A percentile compares a stretch with the other conserved stretches of the same genome.
These are phyloP conservation scores for Endocalyx cinctus DNA, from an alignment of 2,329 filamentous ascomycete species.

Conservation along the genomic window DNA sequence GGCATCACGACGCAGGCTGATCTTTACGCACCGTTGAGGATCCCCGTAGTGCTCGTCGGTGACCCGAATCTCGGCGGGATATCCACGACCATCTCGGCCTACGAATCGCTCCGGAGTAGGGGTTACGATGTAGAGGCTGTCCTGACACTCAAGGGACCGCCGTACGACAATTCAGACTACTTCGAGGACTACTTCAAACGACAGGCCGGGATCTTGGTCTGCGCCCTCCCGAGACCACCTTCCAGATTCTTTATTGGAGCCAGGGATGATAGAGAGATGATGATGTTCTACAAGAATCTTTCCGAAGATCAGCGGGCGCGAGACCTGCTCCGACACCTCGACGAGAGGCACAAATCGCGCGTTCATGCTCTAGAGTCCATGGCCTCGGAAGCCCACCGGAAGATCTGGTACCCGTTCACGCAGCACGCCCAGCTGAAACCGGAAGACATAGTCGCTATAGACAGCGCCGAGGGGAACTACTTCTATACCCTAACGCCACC, in stretches of 20 bases:
- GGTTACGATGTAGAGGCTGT: constrained; percentile 73
- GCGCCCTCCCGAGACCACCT: constrained; percentile 58
- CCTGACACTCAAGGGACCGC: constrained; percentile 61
- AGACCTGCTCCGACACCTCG: constrained; percentile 46
- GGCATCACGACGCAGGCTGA: constrained; percentile 74
- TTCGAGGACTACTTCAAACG: constrained; percentile 62
- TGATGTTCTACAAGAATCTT: constrained; percentile 58
- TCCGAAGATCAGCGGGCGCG: constrained; percentile 34
- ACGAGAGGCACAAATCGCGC: constrained; percentile 49
- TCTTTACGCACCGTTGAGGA: constrained; percentile 67
- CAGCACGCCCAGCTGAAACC: constrained; percentile 64
- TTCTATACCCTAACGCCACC: constrained; percentile 55
- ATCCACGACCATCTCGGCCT: constrained; percentile 73
- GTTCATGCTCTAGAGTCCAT: constrained; percentile 61
- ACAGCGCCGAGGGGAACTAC: constrained; percentile 74
- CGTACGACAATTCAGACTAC: constrained; percentile 63
- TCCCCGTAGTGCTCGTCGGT: constrained; percentile 69
- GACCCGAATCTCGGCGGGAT: constrained; percentile 77
- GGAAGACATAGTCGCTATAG: constrained; percentile 66
- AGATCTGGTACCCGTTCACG: constrained; percentile 85
- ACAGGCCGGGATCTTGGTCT: constrained; percentile 52
- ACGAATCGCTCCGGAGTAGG: constrained; percentile 70
- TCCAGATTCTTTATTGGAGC: constrained; percentile 25
- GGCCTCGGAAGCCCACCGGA: constrained; percentile 53
- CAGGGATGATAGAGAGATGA: constrained; percentile 43